Percentiles rank a stretch among this genome's conserved stretches.
Evolutionary conservation across 2,329 filamentous ascomycete species (phyloP).

Genomic region (Sporothrix sp.): DNA sequence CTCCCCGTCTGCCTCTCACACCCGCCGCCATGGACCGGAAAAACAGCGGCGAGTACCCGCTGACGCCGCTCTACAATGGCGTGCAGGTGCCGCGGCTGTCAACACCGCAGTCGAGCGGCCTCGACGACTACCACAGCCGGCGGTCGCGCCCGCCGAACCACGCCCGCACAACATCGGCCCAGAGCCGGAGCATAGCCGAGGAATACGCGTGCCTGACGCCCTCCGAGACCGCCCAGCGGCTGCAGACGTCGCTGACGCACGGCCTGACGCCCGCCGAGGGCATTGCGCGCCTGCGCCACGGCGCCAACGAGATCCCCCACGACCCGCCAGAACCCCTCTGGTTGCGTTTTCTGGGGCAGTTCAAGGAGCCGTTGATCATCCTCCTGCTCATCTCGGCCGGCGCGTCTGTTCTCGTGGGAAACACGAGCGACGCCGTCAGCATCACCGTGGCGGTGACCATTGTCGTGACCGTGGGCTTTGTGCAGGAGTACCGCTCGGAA

Average conservation of each 20-base stretch:
- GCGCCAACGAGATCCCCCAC: slow-evolving; percentile 88
- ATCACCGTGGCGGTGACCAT: slow-evolving; percentile 95
- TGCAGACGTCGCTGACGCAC: slow-evolving; percentile 73
- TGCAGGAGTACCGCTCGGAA: slow-evolving; percentile 95
- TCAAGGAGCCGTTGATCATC: slow-evolving; percentile 89
- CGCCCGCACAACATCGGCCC: slow-evolving; percentile 18
- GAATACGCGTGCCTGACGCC: slow-evolving; percentile 60
- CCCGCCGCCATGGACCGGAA: slow-evolving; percentile 17
- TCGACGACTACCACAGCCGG: slow-evolving; percentile 14
- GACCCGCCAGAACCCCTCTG: slow-evolving; percentile 90
- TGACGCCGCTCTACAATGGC: slow-evolving; percentile 18
- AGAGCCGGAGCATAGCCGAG: slow-evolving; percentile 43
- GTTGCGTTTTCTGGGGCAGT: slow-evolving; percentile 92
- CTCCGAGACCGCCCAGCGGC: slow-evolving; percentile 63
- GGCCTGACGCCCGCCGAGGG: slow-evolving; percentile 78
- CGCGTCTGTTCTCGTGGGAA: slow-evolving; percentile 83
- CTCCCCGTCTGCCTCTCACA: neutral
- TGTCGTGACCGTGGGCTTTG: slow-evolving; percentile 89
- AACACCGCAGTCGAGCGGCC: slow-evolving; percentile 5
- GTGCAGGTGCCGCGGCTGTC: slow-evolving; percentile 11
- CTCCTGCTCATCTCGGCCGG: slow-evolving; percentile 82
- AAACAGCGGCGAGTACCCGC: slow-evolving; percentile 12
- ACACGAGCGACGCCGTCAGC: slow-evolving; percentile 88
- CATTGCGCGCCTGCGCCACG: slow-evolving; percentile 66
- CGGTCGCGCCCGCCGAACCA: slow-evolving; percentile 17